Conservation (phyloP, 805 yeast species). For the Myxozyma udenii region DNA sequence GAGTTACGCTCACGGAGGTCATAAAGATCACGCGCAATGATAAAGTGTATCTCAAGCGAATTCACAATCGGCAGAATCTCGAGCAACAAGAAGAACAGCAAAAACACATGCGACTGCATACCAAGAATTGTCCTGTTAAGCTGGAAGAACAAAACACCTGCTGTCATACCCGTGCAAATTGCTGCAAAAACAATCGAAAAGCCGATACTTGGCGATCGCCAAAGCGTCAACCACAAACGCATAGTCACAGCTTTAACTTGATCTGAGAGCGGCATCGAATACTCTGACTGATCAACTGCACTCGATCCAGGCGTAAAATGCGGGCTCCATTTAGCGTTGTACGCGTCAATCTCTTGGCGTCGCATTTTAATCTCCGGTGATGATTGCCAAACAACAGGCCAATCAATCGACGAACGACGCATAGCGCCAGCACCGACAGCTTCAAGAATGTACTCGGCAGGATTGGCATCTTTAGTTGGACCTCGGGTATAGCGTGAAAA, state of each 20-base stretch:
- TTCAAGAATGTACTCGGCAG: conserved; percentile 91
- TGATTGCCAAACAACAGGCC: conserved; percentile 58
- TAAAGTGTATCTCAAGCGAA: conserved; percentile 61
- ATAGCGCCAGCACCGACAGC: conserved; percentile 42
- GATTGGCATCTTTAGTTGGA: conserved; percentile 66
- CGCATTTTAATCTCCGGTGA: conserved; percentile 46
- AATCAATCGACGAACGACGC: conserved; percentile 35
- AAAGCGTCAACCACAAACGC: conserved; percentile 58
- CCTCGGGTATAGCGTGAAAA: conserved; percentile 64
- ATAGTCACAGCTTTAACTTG: conserved; percentile 45
- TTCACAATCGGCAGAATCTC: conserved; percentile 52
- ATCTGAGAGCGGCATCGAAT: conserved; percentile 26
- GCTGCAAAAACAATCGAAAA: conserved; percentile 48
- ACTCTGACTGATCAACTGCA: conserved; percentile 18
- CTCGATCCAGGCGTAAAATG: conserved; percentile 32
- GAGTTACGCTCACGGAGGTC: conserved; percentile 75
- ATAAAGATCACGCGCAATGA: conserved; percentile 57
- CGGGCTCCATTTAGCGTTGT: conserved; percentile 54
- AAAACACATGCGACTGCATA: conserved; percentile 55
- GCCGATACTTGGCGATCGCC: conserved; percentile 66
- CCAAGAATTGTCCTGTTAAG: conserved; percentile 63
- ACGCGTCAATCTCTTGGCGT: conserved; percentile 55
- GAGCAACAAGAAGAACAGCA: conserved; percentile 52
- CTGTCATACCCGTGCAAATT: conserved; percentile 51
- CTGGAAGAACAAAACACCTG: conserved; percentile 51